Conservation (phyloP, 768 basidiomycete genomes). For the Suillus subluteus region DNA sequence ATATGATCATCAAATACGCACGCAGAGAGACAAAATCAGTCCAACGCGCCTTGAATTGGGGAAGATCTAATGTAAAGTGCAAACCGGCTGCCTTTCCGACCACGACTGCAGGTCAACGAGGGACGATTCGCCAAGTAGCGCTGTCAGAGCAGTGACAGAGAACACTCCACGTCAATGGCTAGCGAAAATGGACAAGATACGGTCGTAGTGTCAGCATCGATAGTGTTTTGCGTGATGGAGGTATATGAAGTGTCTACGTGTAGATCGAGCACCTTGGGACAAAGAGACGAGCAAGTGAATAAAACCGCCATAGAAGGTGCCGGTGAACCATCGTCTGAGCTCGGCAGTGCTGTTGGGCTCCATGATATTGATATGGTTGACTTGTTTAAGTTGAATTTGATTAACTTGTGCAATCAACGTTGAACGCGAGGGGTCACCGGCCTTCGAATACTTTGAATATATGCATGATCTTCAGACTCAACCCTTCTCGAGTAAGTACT, state of each 20-base stretch:
- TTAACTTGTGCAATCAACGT: neutral
- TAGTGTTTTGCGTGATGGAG: conserved; percentile 51
- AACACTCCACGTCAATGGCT: conserved; percentile 58
- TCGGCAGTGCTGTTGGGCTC: conserved; percentile 5
- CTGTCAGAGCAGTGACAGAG: conserved; percentile 45
- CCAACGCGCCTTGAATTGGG: conserved; percentile 38
- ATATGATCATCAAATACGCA: conserved; percentile 12
- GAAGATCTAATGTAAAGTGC: conserved; percentile 62
- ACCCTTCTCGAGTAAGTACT: no score
- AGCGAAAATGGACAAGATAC: conserved; percentile 72
- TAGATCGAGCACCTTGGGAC: conserved; percentile 44
- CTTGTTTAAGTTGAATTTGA: neutral
- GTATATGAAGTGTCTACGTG: conserved; percentile 3
- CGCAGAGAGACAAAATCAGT: neutral
- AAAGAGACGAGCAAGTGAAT: conserved; percentile 53
- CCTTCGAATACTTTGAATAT: no score
- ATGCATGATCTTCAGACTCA: no score
- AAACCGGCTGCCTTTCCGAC: conserved; percentile 70
- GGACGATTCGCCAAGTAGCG: conserved; percentile 37
- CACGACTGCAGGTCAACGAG: conserved; percentile 38
- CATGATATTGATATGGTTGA: neutral
- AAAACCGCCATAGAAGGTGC: conserved; percentile 44
- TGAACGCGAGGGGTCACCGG: no score
- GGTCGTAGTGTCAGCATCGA: conserved; percentile 55
- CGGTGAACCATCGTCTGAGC: conserved; percentile 54